A percentile compares a stretch with the other conserved stretches of the same genome.
These are phyloP conservation scores for Candida palmyrensis DNA, from an alignment of 805 yeast genomes.

Conservation along the genomic window DNA sequence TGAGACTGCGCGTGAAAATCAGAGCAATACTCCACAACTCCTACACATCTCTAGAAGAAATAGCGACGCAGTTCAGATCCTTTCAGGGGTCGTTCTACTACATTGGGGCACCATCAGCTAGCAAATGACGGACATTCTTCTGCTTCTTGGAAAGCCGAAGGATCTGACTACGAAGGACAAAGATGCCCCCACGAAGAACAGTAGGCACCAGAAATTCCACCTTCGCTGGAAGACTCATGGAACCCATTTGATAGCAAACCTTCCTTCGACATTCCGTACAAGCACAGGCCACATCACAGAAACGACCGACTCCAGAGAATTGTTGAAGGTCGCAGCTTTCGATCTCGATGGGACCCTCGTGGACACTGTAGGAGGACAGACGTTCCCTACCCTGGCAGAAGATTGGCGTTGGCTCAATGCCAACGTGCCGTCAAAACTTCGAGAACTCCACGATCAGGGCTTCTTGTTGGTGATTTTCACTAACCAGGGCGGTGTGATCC, in stretches of 20 bases:
- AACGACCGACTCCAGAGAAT: too few relatives aligned
- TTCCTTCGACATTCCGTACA: conserved; percentile 21
- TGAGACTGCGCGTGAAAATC: too few relatives aligned
- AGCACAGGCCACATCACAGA: conserved; percentile 6
- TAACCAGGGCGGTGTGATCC: conserved; percentile 74
- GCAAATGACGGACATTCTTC: too few relatives aligned
- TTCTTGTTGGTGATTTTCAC: conserved; percentile 66
- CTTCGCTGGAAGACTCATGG: conserved; percentile 27
- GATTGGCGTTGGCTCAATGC: conserved; percentile 68
- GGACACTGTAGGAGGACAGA: conserved; percentile 54
- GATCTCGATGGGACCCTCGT: conserved; percentile 84
- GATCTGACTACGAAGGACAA: too few relatives aligned
- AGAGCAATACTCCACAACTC: too few relatives aligned
- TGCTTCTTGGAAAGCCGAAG: too few relatives aligned
- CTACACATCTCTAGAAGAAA: too few relatives aligned
- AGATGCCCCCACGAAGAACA: too few relatives aligned
- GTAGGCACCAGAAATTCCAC: too few relatives aligned
- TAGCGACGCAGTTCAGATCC: too few relatives aligned
- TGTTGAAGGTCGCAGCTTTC: conserved; percentile 57
- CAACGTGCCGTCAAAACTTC: conserved; percentile 18
- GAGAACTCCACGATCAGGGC: conserved; percentile 13
- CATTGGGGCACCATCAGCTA: too few relatives aligned
- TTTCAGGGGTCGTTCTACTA: too few relatives aligned
- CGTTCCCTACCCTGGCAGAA: conserved; percentile 49
- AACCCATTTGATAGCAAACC: conserved; percentile 40